Percentiles rank a stretch among this genome's conserved stretches.
Evolutionary conservation across 345 rosid species (phyloP).

Genomic region (Eucalyptus cladocalyx): DNA sequence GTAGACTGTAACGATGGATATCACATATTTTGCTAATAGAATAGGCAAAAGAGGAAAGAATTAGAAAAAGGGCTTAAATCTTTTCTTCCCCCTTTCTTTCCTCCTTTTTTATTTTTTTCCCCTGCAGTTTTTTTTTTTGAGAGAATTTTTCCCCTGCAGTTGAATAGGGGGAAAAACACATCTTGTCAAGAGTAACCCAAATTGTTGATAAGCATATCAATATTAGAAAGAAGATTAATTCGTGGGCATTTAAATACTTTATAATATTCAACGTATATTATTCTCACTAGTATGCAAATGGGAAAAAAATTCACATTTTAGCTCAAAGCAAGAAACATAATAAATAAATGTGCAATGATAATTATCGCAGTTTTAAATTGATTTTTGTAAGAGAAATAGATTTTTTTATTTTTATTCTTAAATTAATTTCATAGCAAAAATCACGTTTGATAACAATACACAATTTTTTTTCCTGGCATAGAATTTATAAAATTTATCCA

Average conservation of each 20-base stretch:
- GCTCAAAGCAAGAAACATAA: not conserved
- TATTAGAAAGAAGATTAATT: not conserved
- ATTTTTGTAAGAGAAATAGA: too few species aligned
- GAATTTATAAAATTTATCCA: too few species aligned
- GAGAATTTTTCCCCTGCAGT: not conserved
- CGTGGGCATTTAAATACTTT: not conserved
- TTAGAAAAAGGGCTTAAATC: not conserved
- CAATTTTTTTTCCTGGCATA: fast-evolving
- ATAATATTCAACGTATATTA: not conserved
- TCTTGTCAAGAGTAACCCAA: not conserved
- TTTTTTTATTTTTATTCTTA: too few species aligned
- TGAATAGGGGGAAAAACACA: not conserved
- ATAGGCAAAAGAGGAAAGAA: not conserved
- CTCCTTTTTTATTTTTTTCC: not conserved
- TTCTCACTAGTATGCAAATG: not conserved
- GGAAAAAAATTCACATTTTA: not conserved
- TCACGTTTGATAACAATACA: too few species aligned
- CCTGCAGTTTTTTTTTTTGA: not conserved
- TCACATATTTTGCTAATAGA: not conserved
- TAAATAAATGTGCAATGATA: fast-evolving
- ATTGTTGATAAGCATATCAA: not conserved
- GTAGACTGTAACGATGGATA: not conserved
- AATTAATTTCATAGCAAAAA: too few species aligned
- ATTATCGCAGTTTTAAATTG: too few species aligned
- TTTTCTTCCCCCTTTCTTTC: not conserved